Evolutionary conservation across 176 grass and related monocot genomes (phyloP).

Genomic region (Lolium multiflorum): DNA sequence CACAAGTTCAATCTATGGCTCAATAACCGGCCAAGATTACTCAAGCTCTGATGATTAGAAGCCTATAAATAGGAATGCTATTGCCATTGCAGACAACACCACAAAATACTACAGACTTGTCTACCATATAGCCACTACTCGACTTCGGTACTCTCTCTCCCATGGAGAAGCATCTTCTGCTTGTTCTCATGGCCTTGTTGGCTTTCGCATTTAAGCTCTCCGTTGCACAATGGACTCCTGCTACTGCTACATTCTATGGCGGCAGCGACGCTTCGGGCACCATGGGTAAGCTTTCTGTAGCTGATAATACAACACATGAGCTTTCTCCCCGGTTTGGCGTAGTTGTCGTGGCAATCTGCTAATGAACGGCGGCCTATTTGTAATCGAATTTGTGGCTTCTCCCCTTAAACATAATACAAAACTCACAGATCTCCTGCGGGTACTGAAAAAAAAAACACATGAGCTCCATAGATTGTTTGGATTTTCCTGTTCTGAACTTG

Average conservation of each 20-base stretch:
- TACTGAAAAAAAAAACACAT: no score
- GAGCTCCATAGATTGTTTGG: not conserved
- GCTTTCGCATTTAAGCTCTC: not conserved
- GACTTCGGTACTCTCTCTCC: no score
- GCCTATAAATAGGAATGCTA: not conserved
- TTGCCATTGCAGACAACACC: not conserved
- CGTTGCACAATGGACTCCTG: not conserved
- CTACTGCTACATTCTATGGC: constrained; percentile 18
- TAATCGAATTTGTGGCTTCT: no score
- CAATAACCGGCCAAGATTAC: no score
- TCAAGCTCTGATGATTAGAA: no score
- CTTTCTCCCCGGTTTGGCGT: no score
- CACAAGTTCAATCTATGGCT: no score
- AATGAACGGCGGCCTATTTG: no score
- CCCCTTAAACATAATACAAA: no score
- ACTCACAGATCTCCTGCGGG: no score
- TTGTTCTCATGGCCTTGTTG: not conserved
- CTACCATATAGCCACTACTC: no score
- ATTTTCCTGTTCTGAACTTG: not conserved
- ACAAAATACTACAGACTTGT: not conserved
- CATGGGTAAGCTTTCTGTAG: not conserved
- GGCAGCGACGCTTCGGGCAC: not conserved
- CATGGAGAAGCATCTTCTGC: not conserved
- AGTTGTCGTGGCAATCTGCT: no score
- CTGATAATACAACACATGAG: not conserved